These are phyloP conservation scores for Vigna mungo DNA, from an alignment of 306 rosid genomes.

Conservation along the genomic window DNA sequence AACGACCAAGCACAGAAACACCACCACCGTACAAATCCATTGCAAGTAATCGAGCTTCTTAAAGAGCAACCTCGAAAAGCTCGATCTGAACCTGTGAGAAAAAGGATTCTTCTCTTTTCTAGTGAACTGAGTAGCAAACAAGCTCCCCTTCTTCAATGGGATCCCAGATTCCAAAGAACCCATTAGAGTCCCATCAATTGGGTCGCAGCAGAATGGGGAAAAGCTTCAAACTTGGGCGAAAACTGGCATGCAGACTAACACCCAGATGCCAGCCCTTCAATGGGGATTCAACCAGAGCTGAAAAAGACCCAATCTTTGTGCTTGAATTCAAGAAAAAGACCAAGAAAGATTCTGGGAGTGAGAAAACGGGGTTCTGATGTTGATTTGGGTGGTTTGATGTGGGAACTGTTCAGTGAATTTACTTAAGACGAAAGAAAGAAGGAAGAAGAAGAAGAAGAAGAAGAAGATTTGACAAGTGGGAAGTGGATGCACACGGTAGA, in stretches of 20 bases:
- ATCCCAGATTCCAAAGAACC: conserved; percentile 82
- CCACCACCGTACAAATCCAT: conserved; percentile 90
- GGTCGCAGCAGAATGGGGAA: conserved; percentile 10
- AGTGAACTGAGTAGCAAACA: conserved; percentile 56
- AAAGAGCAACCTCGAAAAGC: conserved; percentile 76
- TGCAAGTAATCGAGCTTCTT: conserved; percentile 88
- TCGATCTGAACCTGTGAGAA: conserved; percentile 86
- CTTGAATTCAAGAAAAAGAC: conserved; percentile 26
- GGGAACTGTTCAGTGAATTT: conserved; percentile 31
- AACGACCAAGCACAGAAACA: conserved; percentile 79
- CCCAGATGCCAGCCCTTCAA: conserved; percentile 39
- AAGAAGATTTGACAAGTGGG: conserved; percentile 38
- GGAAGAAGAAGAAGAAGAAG: conserved; percentile 14
- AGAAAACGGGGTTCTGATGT: conserved; percentile 42
- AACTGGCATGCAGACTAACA: conserved; percentile 40
- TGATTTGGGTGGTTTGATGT: conserved; percentile 39
- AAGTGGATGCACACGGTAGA: conserved; percentile 24
- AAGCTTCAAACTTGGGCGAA: conserved; percentile 44
- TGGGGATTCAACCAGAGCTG: conserved; percentile 27
- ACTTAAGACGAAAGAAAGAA: conserved; percentile 8
- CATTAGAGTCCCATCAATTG: conserved; percentile 79
- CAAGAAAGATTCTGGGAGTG: conserved; percentile 51
- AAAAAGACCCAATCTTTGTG: conserved; percentile 33
- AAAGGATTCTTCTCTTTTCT: conserved; percentile 69
- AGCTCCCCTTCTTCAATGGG: conserved; percentile 75